phyloP scores from a whole-genome alignment of 768 basidiomycete species.

The Suillus alpinus region DNA sequence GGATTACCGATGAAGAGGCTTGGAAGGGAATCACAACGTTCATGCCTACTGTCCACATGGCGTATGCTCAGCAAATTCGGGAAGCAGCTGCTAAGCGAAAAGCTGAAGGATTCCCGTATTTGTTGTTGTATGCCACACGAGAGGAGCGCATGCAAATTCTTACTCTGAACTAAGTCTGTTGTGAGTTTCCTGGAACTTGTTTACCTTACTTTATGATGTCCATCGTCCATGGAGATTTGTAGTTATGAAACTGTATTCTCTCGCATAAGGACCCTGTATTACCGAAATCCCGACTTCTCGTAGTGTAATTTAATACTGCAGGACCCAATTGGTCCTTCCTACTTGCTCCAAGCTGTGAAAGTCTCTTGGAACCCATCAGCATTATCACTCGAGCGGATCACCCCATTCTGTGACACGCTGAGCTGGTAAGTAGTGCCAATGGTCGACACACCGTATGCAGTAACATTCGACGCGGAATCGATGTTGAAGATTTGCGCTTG shows the following conservation, averaged over 20 bases:
- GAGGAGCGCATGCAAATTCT: constrained; percentile 71
- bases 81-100: constrained; percentile 64
- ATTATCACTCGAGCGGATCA: constrained; percentile 38
- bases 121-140: constrained; percentile 63
- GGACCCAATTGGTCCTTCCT: neutral
- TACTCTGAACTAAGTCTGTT: constrained; percentile 25
- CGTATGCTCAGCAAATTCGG: constrained; percentile 66
- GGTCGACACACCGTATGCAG: constrained; percentile 47
- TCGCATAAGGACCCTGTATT: neutral
- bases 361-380: constrained; percentile 45
- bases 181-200: neutral
- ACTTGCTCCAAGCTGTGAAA: constrained; percentile 31
- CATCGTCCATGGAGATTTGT: neutral
- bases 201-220: neutral
- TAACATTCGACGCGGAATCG: constrained; percentile 38
- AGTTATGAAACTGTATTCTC: neutral
- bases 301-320: neutral
- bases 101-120: constrained; percentile 57
- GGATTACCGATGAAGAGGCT: constrained; percentile 74
- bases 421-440: constrained; percentile 43
- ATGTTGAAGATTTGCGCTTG: constrained; percentile 43
- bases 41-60: constrained; percentile 56
- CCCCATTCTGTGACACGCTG: constrained; percentile 30
- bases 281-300: neutral
- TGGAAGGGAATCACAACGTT: constrained; percentile 59